Evolutionary conservation across 148 eudicot species (phyloP), one percentile per base, ranked within the genome.

Genomic region (Persicaria tinctoria): DNA sequence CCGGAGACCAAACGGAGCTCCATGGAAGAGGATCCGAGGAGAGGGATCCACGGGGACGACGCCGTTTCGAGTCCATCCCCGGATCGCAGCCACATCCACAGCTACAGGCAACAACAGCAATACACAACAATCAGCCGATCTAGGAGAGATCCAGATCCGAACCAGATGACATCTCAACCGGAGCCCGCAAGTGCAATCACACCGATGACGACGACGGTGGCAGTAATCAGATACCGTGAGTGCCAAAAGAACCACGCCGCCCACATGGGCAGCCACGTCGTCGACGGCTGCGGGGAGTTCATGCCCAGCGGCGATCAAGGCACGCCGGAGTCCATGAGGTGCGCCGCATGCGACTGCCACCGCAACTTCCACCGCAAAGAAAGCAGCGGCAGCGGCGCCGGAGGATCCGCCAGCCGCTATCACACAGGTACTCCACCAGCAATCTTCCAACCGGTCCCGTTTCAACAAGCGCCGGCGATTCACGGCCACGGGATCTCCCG

Each of bases 301-400:
- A 89, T 91, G 94, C 97, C 97, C 1, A 71, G 75, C 45, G 94
- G 91, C 20, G 81, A 85, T 0, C 88, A 77, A 48, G 89, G 81
- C 20, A 81, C 86, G n/a, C 79, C 78, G 56, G 83, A 72, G 62
- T 76, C 82, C 56, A 59, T 93, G 6, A 76, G 83, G 23, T 93
- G 98, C 68, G 97, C 98, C 1, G 97, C 98, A 5, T 93, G 98
- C 51, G 87, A 82, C 48, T 93, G 98, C 75, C 98, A 93, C 76
- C 92, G 98, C 20, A 93, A 81, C 50, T 93, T 93, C 74, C 98
- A 93, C 86, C 76, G 93, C 6, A 77, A 78, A 76, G 92, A 87
- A 45, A 32, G 60, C 17, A 82, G 75, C 51, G 53, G 53, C 74
- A 46, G 12, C 68, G 59, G 44, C 78, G 54, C 78, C 51, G 13